These are phyloP conservation scores for Tricladium varicosporioides DNA, from an alignment of 2,329 filamentous ascomycete genomes.

Conservation along the genomic window DNA sequence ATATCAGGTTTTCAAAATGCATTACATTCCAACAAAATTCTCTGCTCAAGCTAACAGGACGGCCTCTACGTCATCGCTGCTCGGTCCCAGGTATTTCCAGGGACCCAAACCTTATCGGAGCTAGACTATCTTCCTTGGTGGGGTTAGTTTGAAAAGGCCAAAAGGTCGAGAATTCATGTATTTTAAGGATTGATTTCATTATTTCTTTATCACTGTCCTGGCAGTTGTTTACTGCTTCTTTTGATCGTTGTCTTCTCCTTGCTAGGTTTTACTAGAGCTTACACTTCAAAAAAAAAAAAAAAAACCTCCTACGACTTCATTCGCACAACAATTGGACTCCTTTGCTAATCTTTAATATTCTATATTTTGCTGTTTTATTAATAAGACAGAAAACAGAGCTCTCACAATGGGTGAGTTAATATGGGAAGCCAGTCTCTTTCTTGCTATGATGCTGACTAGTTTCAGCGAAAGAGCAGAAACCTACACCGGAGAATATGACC, in stretches of 20 bases:
- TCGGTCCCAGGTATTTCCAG: conserved; percentile 5
- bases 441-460: too few species aligned
- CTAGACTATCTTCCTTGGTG: neutral
- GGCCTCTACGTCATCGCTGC: conserved; percentile 13
- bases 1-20: neutral
- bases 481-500: conserved; percentile 47
- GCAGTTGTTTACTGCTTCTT: too few species aligned
- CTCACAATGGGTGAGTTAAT: conserved; percentile 21
- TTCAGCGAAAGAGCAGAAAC: conserved; percentile 22
- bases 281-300: too few species aligned
- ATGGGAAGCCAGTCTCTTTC: conserved; percentile 1
- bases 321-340: too few species aligned
- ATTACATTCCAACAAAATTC: neutral
- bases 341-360: too few species aligned
- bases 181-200: neutral
- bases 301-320: too few species aligned
- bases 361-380: neutral
- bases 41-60: neutral
- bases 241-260: too few species aligned
- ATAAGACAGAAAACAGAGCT: too few species aligned
- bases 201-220: neutral
- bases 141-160: too few species aligned
- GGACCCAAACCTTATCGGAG: conserved; percentile 9
- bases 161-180: too few species aligned
- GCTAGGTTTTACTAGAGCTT: too few species aligned